Conservation (phyloP, 495 filamentous ascomycete species). For the Penicillium malachiteum region DNA sequence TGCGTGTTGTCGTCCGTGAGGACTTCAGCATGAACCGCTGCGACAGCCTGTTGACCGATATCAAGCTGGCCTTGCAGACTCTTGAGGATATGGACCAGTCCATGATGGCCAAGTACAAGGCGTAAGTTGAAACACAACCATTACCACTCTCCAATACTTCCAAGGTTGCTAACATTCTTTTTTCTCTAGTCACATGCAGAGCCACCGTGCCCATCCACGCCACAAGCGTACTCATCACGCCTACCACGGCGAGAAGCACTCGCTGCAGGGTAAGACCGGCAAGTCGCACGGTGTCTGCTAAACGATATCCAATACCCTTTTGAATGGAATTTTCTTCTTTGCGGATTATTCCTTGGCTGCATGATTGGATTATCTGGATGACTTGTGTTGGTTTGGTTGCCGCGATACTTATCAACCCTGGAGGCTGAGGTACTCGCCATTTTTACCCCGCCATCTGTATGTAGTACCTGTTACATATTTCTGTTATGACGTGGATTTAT, state of each 20-base stretch:
- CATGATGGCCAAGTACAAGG: slow-evolving; percentile 61
- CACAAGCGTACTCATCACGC: slow-evolving; percentile 62
- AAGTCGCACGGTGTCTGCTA: slow-evolving; percentile 88
- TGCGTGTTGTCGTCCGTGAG: slow-evolving; percentile 85
- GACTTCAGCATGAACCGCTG: slow-evolving; percentile 79
- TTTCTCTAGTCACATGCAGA: slow-evolving; percentile 48
- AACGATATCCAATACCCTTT: neutral
- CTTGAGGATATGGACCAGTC: slow-evolving; percentile 72
- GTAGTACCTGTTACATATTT: slow-evolving; percentile 10
- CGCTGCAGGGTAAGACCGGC: slow-evolving; percentile 80
- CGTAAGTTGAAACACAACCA: slow-evolving; percentile 41
- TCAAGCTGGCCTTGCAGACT: slow-evolving; percentile 66
- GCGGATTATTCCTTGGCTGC: neutral
- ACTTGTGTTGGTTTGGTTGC: neutral
- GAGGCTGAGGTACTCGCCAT: neutral
- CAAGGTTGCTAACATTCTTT: neutral
- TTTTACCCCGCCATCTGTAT: slow-evolving; percentile 5
- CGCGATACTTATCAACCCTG: neutral
- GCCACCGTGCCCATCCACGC: slow-evolving; percentile 53
- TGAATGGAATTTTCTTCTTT: neutral
- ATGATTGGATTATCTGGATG: neutral
- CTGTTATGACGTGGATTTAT: neutral
- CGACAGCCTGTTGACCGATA: slow-evolving; percentile 68
- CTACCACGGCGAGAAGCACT: slow-evolving; percentile 76
- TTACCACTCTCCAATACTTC: neutral